Base-by-base conservation (phyloP, 2,329 filamentous ascomycete genomes). In the Ophiosphaerella korrae region DNA sequence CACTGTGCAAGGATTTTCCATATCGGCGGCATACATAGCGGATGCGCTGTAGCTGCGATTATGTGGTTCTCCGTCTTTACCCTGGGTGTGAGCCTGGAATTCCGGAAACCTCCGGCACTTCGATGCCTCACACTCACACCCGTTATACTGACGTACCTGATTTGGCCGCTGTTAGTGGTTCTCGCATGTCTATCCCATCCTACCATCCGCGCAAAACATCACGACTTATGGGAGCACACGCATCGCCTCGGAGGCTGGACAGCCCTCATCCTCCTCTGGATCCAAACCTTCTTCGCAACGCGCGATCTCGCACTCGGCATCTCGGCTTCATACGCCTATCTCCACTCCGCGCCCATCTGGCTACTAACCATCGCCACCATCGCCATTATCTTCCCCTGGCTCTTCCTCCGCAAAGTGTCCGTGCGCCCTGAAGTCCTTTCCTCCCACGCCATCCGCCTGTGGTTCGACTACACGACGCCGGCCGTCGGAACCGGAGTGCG, bases 301-400 rank as follows among this genome's bases (percentile, higher is more conserved):
- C 62, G 52, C 37, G 68, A 70, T 16, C 52, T 71, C 18, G 52
- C 53, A 7, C 42, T 47, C 13, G 41, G 35, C 26, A 38, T 55
- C 9, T 39, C 62, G 7, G 45, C 61, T 5, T 61, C 60, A 12
- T 47, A 58, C 32, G 64, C 69, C 2, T 71, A 63, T 37, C 45
- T 65, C 7, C 52, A 44, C 21, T 62, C 63, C 11, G 58, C 67
- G 7, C 55, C 62, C 1, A 82, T 93, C 68, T 94, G 89, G 88
- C 82, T 91, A 58, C 77, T 94, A 14, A 64, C 84, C 23, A 70
- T 84, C 34, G 84, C 86, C 41, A 90, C 89, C 1, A 68, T 81
- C 40, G 84, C 87, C 59, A 83, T 93, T 61, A 78, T 88, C 40
- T 86, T 88, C 48, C 88, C 90, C 0, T 95, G 90, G 89, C 67